These are phyloP conservation scores for Phanerochaete carnosa DNA, from an alignment of 768 basidiomycete genomes.

Conservation along the genomic window DNA sequence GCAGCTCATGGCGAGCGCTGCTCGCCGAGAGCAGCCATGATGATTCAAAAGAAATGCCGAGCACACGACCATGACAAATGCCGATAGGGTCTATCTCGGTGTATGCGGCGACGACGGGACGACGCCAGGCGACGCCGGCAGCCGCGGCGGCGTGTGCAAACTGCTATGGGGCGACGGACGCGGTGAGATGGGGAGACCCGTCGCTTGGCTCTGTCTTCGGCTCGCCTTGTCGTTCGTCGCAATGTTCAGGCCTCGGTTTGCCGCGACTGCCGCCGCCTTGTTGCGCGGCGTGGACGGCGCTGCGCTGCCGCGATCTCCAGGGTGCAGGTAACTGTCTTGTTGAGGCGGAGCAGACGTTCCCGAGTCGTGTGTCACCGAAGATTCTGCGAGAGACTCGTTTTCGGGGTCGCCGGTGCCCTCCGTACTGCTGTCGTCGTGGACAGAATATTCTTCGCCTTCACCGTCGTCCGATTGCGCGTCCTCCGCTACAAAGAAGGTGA, in stretches of 20 bases:
- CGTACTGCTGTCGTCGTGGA: slow-evolving; percentile 72
- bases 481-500: slow-evolving; percentile 21
- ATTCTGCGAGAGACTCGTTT: slow-evolving; percentile 20
- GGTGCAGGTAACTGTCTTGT: slow-evolving; percentile 25
- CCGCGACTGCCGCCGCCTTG: slow-evolving; percentile 58
- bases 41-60: not conserved
- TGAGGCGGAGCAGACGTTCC: slow-evolving; percentile 7
- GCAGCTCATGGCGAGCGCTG: not conserved
- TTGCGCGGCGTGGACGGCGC: slow-evolving; percentile 33
- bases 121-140: not conserved
- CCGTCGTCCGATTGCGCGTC: slow-evolving; percentile 61
- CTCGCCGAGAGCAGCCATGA: not conserved
- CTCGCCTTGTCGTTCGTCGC: slow-evolving; percentile 54
- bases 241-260: slow-evolving; percentile 69
- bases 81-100: slow-evolving; percentile 8
- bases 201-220: slow-evolving; percentile 55
- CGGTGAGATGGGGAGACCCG: slow-evolving; percentile 54
- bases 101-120: slow-evolving; percentile 8
- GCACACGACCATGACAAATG: not conserved
- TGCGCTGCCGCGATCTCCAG: slow-evolving; percentile 29
- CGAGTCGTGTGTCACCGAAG: slow-evolving; percentile 21
- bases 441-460: slow-evolving; percentile 65
- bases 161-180: slow-evolving; percentile 19
- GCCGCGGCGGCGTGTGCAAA: slow-evolving; percentile 11
- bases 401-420: slow-evolving; percentile 37